Evolutionary conservation across 768 basidiomycete species (phyloP).

Genomic region (Amanita thiersii): DNA sequence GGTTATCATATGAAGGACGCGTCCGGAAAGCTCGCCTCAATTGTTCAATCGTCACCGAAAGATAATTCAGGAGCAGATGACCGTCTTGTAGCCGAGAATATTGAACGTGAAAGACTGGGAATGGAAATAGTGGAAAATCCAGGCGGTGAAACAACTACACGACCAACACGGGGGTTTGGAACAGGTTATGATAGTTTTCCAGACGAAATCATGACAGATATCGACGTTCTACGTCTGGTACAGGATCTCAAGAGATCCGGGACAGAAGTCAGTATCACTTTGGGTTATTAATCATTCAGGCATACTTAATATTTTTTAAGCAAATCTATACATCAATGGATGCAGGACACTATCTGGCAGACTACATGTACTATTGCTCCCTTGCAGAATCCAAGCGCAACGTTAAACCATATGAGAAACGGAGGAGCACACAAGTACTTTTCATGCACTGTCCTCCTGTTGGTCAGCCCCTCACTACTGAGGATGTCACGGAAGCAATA

Average conservation of each 20-base stretch:
- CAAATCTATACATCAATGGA: slow-evolving; percentile 69
- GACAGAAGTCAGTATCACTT: slow-evolving; percentile 31
- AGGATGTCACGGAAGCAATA: slow-evolving; percentile 62
- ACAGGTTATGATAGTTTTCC: slow-evolving; percentile 44
- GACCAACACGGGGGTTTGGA: slow-evolving; percentile 37
- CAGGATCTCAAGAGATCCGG: slow-evolving; percentile 44
- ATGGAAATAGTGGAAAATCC: slow-evolving; percentile 26
- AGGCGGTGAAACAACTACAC: slow-evolving; percentile 24
- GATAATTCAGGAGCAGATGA: slow-evolving; percentile 31
- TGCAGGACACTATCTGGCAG: slow-evolving; percentile 69
- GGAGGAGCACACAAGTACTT: slow-evolving; percentile 42
- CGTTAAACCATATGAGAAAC: slow-evolving; percentile 33
- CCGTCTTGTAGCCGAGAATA: slow-evolving; percentile 18
- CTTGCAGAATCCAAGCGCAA: slow-evolving; percentile 58
- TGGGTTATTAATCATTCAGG: not conserved
- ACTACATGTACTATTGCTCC: slow-evolving; percentile 73
- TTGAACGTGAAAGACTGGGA: slow-evolving; percentile 18
- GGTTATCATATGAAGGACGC: slow-evolving; percentile 67
- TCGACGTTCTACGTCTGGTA: slow-evolving; percentile 53
- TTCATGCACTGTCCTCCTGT: slow-evolving; percentile 70
- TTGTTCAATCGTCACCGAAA: slow-evolving; percentile 31
- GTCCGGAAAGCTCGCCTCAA: slow-evolving; percentile 46
- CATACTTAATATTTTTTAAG: slow-evolving; percentile 22
- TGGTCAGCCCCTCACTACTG: slow-evolving; percentile 52
- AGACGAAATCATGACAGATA: slow-evolving; percentile 50